Base-by-base conservation (phyloP, 768 basidiomycete genomes). In the Termitomyces bulborhizus region DNA sequence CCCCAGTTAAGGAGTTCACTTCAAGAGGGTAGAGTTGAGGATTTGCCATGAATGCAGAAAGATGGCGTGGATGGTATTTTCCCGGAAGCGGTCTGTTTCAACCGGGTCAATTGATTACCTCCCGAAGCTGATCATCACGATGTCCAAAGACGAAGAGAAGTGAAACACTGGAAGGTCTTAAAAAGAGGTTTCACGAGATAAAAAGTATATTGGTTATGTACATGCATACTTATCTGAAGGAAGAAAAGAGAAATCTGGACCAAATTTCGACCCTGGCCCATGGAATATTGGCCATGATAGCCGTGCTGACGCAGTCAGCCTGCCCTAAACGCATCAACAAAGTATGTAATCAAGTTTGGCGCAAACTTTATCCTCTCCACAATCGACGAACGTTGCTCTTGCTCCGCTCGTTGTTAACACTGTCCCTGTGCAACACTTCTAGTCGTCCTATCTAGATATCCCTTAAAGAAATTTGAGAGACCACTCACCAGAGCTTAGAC, bases 261-360 rank as follows among this genome's bases (percentile, higher is more conserved):
- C 21, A 34, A 31, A 47, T 34, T 32, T 24, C 32, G 46, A 24
- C 47, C 49, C 49, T 50, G 37, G 26, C 26, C 21, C 21, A 21
- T 21, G 1, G 21, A 21, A 21, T 21, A 21, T 34, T 39, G 9
- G 47, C 16, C 13, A n/a, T 49, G 26, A 29, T 50, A 36, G 37
- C 51, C 42, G 42, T 46, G 34, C 21, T 53, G 36, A 36, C 44
- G 32, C 34, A 26, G 26, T 8, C 13, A 58, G 55, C 73, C 72
- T 71, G 67, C 72, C 73, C 72, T 75, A 65, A 71, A 57, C 60
- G 64, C 61, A 73, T 73, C 71, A 72, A 76, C 74, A 73, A 69
- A 61, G 63, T 68, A 71, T 69, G 65, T 68, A 64, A 68, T 57
- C 58, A 46, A 54, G 46, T 57, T 62, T 61, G 31, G 32, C 36